phyloP scores from a whole-genome alignment of 805 yeast species.

The Candida andamanensis region DNA sequence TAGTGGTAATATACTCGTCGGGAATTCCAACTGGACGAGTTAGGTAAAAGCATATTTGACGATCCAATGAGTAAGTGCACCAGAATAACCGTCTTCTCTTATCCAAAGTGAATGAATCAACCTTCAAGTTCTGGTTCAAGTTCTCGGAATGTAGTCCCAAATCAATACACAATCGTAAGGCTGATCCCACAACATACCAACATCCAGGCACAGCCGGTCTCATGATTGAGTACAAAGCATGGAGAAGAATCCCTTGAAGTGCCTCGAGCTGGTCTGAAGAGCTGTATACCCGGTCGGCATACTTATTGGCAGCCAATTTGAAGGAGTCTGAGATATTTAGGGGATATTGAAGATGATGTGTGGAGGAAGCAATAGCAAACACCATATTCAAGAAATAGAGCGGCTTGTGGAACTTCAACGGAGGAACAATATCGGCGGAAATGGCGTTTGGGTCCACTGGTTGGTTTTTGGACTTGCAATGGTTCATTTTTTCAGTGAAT shows the following conservation, averaged over 20 bases:
- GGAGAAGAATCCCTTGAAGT: slow-evolving; percentile 63
- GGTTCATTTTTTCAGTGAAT: slow-evolving; percentile 15
- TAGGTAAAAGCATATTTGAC: slow-evolving; percentile 80
- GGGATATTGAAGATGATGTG: slow-evolving; percentile 63
- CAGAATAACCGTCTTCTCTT: slow-evolving; percentile 75
- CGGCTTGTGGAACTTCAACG: slow-evolving; percentile 45
- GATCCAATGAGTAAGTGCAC: slow-evolving; percentile 82
- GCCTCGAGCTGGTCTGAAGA: slow-evolving; percentile 63
- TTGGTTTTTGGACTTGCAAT: slow-evolving; percentile 4
- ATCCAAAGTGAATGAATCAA: slow-evolving; percentile 58
- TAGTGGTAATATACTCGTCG: slow-evolving; percentile 67
- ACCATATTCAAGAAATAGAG: slow-evolving; percentile 70
- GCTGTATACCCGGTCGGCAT: slow-evolving; percentile 51
- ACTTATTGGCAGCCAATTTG: slow-evolving; percentile 57
- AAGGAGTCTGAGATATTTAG: slow-evolving; percentile 65
- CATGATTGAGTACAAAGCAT: slow-evolving; percentile 75
- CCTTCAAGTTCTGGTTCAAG: slow-evolving; percentile 21
- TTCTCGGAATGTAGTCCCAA: slow-evolving; percentile 74
- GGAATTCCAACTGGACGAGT: slow-evolving; percentile 89
- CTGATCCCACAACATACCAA: slow-evolving; percentile 87
- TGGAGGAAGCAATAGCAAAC: slow-evolving; percentile 77
- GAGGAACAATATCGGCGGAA: slow-evolving; percentile 39
- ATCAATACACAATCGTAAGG: slow-evolving; percentile 75
- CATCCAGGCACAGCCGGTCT: slow-evolving; percentile 87
- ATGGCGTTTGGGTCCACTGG: slow-evolving; percentile 26